Conservation (phyloP, 768 basidiomycete species). For the Lactifluus piperatus region DNA sequence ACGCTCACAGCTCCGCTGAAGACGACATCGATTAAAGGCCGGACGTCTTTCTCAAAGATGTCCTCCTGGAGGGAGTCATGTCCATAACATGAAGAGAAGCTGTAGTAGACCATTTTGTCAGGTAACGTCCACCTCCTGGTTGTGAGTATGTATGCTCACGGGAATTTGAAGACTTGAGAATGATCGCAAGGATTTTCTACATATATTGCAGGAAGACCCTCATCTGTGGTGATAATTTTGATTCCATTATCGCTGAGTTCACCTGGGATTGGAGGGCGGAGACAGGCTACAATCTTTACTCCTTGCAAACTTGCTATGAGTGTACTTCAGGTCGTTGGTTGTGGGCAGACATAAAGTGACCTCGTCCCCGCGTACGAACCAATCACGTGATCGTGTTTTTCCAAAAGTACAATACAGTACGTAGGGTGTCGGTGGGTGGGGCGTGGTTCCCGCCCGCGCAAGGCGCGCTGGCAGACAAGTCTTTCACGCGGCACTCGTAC, state of each 20-base stretch:
- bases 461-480: conserved; percentile 42
- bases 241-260: conserved; percentile 59
- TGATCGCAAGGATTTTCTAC: conserved; percentile 66
- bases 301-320: conserved; percentile 30
- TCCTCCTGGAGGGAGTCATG: conserved; percentile 61
- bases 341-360: no score
- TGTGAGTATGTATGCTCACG: conserved; percentile 34
- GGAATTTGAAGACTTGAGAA: conserved; percentile 68
- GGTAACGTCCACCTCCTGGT: background rate
- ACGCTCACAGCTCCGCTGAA: conserved; percentile 63
- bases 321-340: background rate
- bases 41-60: conserved; percentile 68
- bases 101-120: conserved; percentile 23
- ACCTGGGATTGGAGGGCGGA: conserved; percentile 53
- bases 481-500: conserved; percentile 46
- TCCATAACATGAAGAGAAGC: conserved; percentile 72
- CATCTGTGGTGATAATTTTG: conserved; percentile 37
- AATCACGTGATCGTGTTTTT: conserved; percentile 13
- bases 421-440: conserved; percentile 52
- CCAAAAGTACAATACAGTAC: background rate
- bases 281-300: conserved; percentile 64
- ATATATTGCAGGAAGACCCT: conserved; percentile 40
- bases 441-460: conserved; percentile 65
- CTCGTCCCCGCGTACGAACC: background rate
- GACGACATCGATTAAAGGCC: conserved; percentile 69